Percentiles rank a stretch among this genome's conserved stretches.
phyloP scores from a whole-genome alignment of 140 eudicot species.

The Flaveria floridana region DNA sequence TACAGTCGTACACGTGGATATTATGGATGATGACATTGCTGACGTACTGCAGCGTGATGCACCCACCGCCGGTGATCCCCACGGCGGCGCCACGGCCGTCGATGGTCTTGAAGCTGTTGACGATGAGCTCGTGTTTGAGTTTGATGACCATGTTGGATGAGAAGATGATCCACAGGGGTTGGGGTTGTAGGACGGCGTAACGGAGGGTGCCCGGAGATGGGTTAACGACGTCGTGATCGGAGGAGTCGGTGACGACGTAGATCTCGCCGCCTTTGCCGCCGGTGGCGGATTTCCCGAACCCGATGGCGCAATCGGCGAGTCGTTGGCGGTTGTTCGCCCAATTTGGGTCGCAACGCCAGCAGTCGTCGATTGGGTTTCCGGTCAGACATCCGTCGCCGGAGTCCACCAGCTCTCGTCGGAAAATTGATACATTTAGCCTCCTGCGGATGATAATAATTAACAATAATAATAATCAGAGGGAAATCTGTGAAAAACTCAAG shows the following conservation, averaged over 20 bases:
- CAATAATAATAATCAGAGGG: background rate
- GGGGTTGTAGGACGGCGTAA: conserved; percentile 60
- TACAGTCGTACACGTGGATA: conserved; percentile 51
- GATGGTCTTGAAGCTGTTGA: conserved; percentile 64
- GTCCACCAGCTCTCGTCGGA: conserved; percentile 47
- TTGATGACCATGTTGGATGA: conserved; percentile 54
- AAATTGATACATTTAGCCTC: conserved; percentile 52
- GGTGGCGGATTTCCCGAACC: conserved; percentile 61
- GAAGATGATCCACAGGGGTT: conserved; percentile 72
- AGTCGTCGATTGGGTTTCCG: conserved; percentile 89
- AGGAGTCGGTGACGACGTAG: conserved; percentile 69
- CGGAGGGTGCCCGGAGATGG: conserved; percentile 83
- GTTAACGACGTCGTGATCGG: conserved; percentile 58
- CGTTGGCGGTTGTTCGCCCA: conserved; percentile 68
- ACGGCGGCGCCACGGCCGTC: conserved; percentile 88
- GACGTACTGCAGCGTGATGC: conserved; percentile 60
- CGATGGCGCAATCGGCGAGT: conserved; percentile 79
- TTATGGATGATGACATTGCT: conserved; percentile 74
- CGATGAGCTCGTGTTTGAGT: conserved; percentile 60
- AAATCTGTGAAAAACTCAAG: background rate
- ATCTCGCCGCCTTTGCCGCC: conserved; percentile 83
- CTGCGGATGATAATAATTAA: conserved; percentile 30
- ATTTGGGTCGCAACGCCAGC: conserved; percentile 83
- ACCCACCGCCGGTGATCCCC: conserved; percentile 67
- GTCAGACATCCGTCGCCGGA: conserved; percentile 47